Evolutionary conservation across 2,329 filamentous ascomycete genomes (phyloP).

Genomic region (Xylaria sp.): DNA sequence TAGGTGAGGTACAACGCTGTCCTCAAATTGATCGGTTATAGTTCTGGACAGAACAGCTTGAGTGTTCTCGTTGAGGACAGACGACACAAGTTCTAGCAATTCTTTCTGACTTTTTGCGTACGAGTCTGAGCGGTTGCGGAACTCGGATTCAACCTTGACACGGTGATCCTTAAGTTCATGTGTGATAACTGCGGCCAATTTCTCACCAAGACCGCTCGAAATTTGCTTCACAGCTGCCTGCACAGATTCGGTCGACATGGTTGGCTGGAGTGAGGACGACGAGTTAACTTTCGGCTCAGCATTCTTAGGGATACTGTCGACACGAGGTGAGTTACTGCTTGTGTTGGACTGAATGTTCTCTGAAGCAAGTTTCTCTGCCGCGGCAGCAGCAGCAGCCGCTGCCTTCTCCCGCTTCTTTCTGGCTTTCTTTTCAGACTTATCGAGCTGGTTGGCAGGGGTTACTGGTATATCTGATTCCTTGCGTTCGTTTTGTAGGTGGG

Average conservation of each 20-base stretch:
- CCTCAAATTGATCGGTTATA: conserved; percentile 75
- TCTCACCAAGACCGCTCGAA: conserved; percentile 56
- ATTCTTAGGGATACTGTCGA: conserved; percentile 44
- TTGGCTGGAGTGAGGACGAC: conserved; percentile 32
- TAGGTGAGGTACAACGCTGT: conserved; percentile 76
- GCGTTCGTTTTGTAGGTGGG: conserved; percentile 37
- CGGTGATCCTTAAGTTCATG: conserved; percentile 64
- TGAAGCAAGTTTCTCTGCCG: conserved; percentile 43
- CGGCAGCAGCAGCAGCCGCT: conserved; percentile 46
- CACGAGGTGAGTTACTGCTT: conserved; percentile 43
- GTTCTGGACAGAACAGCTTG: conserved; percentile 77
- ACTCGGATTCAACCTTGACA: conserved; percentile 69
- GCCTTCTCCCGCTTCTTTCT: conserved; percentile 62
- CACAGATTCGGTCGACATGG: conserved; percentile 50
- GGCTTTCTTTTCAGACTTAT: conserved; percentile 42
- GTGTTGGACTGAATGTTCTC: conserved; percentile 51
- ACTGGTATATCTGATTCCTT: conserved; percentile 37
- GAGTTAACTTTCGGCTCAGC: conserved; percentile 36
- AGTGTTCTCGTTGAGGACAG: conserved; percentile 66
- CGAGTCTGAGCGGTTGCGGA: conserved; percentile 55
- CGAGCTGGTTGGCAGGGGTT: conserved; percentile 38
- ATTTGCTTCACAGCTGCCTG: conserved; percentile 61
- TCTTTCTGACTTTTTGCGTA: conserved; percentile 60
- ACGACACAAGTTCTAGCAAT: conserved; percentile 62
- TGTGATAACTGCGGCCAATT: conserved; percentile 54